Evolutionary conservation across 306 rosid species (phyloP), one percentile per base, ranked within the genome.

Genomic region (Dryas drummondii): DNA sequence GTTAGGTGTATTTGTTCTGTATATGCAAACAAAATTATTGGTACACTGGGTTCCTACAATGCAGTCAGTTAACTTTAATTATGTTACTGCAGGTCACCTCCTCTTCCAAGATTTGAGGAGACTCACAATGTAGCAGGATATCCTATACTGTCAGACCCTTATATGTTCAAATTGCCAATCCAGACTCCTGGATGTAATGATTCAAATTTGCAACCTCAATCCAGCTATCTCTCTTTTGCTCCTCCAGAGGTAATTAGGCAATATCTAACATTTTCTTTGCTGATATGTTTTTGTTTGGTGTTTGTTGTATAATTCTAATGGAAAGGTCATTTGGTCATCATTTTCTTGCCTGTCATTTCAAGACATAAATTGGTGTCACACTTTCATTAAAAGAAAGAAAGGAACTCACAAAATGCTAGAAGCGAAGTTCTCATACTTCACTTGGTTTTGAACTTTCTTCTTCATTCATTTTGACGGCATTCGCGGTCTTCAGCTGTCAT

Each of bases 181-280:
- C 78, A 84, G 81, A 94, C 97, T 71, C 93, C 96, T 22, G 88
- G 94, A 55, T 56, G 17, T 77, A 84, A 78, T 79, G 48, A 72
- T 72, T 91, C 97, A 72, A 85, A 81, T 52, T 57, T 54, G 70
- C 75, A 44, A 70, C 85, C 93, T 73, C 87, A 82, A 80, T 54
- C 51, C 77, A 86, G 78, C 91, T 94, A 88, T 80, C 90, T 91
- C 41, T 94, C 98, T 70, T 94, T 94, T 72, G 87, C 97, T 49
- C 98, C 98, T 81, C 96, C 96, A 12, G 98, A 94, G 98, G 98
- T 94, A 84, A 84, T 66, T 16, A 16, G 66, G 72, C 73, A 53
- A 46, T 46, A 56, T 68, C 27, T 64, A 63, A 59, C 65, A 22
- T 66, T 70, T 76, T 83, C 27, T 56, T 49, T 4, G 16, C 59